Base-by-base conservation (phyloP, 2,329 filamentous ascomycete genomes). In the Aureobasidium sp. region DNA sequence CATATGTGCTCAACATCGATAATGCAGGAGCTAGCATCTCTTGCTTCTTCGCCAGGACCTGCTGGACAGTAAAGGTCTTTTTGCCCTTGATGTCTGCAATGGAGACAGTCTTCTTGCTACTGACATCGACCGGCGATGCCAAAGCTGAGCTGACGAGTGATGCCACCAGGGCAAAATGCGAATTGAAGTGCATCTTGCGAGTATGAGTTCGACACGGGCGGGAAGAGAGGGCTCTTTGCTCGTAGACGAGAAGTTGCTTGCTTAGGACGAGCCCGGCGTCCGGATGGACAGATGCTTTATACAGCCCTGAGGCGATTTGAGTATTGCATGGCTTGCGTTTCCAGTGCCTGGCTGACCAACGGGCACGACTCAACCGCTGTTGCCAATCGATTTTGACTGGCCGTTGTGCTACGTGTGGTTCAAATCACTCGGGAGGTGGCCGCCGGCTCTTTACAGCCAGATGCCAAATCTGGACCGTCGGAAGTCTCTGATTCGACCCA, bases 11-110 rank as follows among this genome's bases (percentile, higher is more conserved):
- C 37, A 66, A 72, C 73, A 65, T 65, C 15, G 52, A 74, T 62
- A 60, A 67, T 62, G 42, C 65, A 62, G 37, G 73, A 69, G 74
- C 69, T 41, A 60, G 41, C 63, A 72, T 70, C 63, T 69, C 67
- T 62, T 68, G 71, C 70, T 78, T 79, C 64, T 70, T 66, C 62
- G 77, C 74, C 1, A 74, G 64, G 31, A 72, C 68, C 64, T 74
- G 72, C 36, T 66, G 49, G 62, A 73, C 59, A 22, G 64, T 53
- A 66, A 73, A 72, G 25, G 67, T 64, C 49, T 64, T 64, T 53
- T 67, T 67, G 37, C 63, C 63, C 42, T 61, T 55, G 51, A 47
- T 37, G 37, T 60, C 57, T 31, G 57, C 49, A 61, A 73, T 61
- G 22, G 64, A 61, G 65, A 73, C 71, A 20, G 67, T 63, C 53